Evolutionary conservation across 495 filamentous ascomycete genomes (phyloP), one percentile per base, ranked within the genome.

Genomic region (Neurospora sp.): DNA sequence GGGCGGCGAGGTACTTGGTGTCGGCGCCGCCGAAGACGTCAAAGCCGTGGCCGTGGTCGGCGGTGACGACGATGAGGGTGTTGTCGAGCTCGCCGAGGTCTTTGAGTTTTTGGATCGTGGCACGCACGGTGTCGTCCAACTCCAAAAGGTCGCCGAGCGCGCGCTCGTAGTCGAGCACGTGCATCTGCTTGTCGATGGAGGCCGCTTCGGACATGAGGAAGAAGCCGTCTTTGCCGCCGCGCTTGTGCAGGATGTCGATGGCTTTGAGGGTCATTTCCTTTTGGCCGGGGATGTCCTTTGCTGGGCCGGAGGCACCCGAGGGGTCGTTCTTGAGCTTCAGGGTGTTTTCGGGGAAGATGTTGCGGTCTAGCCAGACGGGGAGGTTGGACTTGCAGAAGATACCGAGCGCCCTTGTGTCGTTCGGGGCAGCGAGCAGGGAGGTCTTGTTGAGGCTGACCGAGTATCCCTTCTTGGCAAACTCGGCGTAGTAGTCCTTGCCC

Each of bases 191-290:
- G 83, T 93, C 91, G 78, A 93, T 91, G 20, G 88, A 91, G 11
- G 91, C 90, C 10, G 88, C 91, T 81, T 93, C 91, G 4, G 87
- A 85, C 91, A 93, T 93, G 75, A 93, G 82, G 84, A 93, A 92
- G 84, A 88, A 93, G 7, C 91, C 91, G 41, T 91, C 85, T 61
- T 89, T 83, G n/a, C 82, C 82, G 70, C 87, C 85, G 20, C 91
- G 90, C 16, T 81, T 80, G 75, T 89, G 79, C 38, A 93, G 84
- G 35, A 93, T 87, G 69, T 93, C 91, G 70, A 93, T 85, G 0
- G 91, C 90, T 81, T 93, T 93, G 46, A 92, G 82, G 0, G 91
- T 93, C 91, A 93, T 93, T n/a, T 93, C 90, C 78, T 91, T 92
- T 20, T 92, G 86, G 5, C 91, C 91, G 3, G 91, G 91, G 9